These are phyloP conservation scores for Xylariaceae sp. DNA, from an alignment of 2,329 filamentous ascomycete genomes.

Conservation along the genomic window DNA sequence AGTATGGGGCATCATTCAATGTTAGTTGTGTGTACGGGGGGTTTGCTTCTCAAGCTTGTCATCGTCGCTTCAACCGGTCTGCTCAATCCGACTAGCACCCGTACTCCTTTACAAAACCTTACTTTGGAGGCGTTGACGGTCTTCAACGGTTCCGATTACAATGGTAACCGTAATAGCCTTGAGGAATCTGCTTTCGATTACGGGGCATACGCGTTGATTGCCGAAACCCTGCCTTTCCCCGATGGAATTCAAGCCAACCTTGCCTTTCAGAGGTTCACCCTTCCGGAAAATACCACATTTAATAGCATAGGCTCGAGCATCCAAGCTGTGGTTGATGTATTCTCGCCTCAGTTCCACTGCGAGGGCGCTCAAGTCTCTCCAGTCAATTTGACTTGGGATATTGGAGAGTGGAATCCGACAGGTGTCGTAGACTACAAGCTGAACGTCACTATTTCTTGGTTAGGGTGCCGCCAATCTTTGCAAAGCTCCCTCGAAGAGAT, in stretches of 20 bases:
- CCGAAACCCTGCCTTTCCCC: background rate
- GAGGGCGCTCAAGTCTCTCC: background rate
- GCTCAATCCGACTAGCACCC: background rate
- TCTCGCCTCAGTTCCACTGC: background rate
- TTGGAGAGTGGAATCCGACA: background rate
- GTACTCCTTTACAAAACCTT: background rate
- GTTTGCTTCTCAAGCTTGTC: constrained; percentile 1
- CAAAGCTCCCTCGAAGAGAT: background rate
- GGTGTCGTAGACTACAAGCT: background rate
- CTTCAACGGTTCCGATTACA: background rate
- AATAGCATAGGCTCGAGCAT: constrained; percentile 1
- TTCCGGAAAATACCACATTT: background rate
- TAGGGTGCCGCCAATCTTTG: background rate
- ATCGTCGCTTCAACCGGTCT: constrained; percentile 9
- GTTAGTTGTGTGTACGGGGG: background rate
- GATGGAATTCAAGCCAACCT: constrained; percentile 4
- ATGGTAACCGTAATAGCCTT: background rate
- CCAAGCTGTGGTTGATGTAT: background rate
- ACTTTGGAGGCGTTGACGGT: constrained; percentile 1
- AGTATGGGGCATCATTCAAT: background rate
- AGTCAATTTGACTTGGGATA: background rate
- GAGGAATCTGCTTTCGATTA: background rate
- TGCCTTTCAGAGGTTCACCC: constrained; percentile 1
- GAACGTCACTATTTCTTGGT: background rate
- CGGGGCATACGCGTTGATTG: constrained; percentile 1